Evolutionary conservation across 2,329 filamentous ascomycete genomes (phyloP).

Genomic region (Dactylella cylindrospora): DNA sequence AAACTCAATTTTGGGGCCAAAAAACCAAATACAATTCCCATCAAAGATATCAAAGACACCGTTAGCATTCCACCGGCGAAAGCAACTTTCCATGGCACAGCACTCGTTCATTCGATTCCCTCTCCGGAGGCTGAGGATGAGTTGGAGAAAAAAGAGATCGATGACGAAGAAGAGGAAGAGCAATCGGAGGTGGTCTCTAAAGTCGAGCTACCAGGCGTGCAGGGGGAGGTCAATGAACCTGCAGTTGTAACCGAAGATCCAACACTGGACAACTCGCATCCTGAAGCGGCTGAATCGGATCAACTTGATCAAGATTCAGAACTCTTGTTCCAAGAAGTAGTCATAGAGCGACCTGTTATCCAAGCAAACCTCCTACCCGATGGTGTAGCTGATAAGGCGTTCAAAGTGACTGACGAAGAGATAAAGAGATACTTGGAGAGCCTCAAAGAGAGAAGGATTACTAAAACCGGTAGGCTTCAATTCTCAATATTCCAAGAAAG

Average conservation of each 20-base stretch:
- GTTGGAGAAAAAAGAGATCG: conserved; percentile 44
- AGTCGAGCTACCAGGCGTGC: conserved; percentile 53
- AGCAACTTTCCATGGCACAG: conserved; percentile 12
- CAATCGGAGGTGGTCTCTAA: conserved; percentile 45
- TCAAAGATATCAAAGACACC: conserved; percentile 48
- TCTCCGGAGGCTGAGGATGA: conserved; percentile 44
- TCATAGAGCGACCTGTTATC: conserved; percentile 16
- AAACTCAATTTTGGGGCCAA: conserved; percentile 36
- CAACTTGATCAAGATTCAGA: conserved; percentile 41
- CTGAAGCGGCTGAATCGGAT: conserved; percentile 30
- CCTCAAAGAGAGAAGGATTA: background rate
- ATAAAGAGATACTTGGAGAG: conserved; percentile 75
- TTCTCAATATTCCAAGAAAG: no score
- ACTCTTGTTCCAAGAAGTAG: conserved; percentile 17
- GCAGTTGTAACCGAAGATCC: conserved; percentile 50
- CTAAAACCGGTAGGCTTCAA: no score
- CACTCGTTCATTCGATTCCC: background rate
- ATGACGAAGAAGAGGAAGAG: conserved; percentile 50
- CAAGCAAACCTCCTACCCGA: background rate
- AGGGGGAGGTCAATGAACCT: conserved; percentile 50
- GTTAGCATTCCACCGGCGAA: no score
- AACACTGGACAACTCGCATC: conserved; percentile 49
- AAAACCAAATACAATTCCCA: conserved; percentile 23
- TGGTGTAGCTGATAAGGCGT: conserved; percentile 60
- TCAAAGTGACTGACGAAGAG: conserved; percentile 66